Base-by-base conservation (phyloP, 2,329 filamentous ascomycete species). In the Calonectria pseudoreteaudii region DNA sequence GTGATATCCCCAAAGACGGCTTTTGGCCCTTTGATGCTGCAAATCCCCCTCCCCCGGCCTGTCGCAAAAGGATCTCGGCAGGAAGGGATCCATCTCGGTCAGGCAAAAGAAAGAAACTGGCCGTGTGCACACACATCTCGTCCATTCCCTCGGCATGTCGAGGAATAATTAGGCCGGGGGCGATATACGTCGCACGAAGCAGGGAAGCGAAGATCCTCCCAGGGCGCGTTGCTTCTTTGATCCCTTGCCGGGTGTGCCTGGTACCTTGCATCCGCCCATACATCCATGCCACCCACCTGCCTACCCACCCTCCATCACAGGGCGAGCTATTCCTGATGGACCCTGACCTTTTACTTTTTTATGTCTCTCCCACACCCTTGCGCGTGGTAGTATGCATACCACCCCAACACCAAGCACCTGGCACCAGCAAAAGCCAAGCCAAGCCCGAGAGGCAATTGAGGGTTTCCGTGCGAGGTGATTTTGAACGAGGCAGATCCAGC, bases 191-290 rank as follows among this genome's bases (percentile, higher is more conserved):
- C 23, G 58, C 68, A 70, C 34, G 62, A 65, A 30, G 47, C 58
- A 56, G 50, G 68, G 68, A 44, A 68, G 41, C 53, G 30, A 49
- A 68, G 66, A 68, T 68, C 66, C 52, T 68, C 44, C 44, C 56
- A 62, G 56, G 44, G 44, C 49, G 28, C 34, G 26, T 68, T 41
- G 34, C 34, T 65, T 65, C 60, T 65, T 65, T 65, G 30, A 44
- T 65, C 38, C 60, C 60, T 49, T 65, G 56, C 56, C 56, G 56
- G 60, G 60, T 62, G 70, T 72, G 70, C 70, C 70, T 72, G 70
- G 70, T 72, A 68, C 70, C 70, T 72, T 72, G 70, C 70, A 72
- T 72, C 53, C 66, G 68, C 38, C 38, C 65, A 62, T 20, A 34
- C 66, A 68, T 31, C 50, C 65, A 62, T 62, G 56, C 56, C 56